Base-by-base conservation (phyloP, 2,329 filamentous ascomycete species). In the Nemania bipapillata region DNA sequence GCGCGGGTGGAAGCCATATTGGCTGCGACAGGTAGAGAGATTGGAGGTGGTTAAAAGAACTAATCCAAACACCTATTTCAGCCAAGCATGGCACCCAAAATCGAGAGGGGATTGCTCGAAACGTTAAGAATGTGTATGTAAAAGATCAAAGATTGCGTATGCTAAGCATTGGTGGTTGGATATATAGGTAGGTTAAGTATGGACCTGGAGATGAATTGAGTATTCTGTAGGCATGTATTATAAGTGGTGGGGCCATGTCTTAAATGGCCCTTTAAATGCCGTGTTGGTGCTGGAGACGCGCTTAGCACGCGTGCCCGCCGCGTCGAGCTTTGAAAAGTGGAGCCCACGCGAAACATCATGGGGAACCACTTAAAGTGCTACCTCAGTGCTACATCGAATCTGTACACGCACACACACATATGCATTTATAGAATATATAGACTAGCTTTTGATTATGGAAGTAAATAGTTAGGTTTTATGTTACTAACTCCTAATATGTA, bases 1-100 rank as follows among this genome's bases (percentile, higher is more conserved):
- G 83, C 80, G 74, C 81, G 79, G 68, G 82, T 78, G 40, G 85
- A 84, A 76, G 84, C 80, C 86, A 88, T 89, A 77, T 72, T 73
- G 72, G 65, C 53, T 62, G 65, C 37, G 15, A 54, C 60, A 72
- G 30, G 61, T 47, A 26, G 54, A 61, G 30, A 55, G 53, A 49
- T 52, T n/a, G n/a, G n/a, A n/a, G 30, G 22, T 15, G 47, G n/a
- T 17, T 28, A 54, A 17, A 37, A 57, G 35, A 32, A 50, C 50
- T 45, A 68, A 72, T 65, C 64, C 1, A 37, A 70, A 67, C 20
- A 17, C 2, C 20, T 22, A 47, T 17, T 37, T 75, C 53, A 75
- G 63, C 26, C 65, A 58, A 66, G 49, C 69, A 75, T 75, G 35
- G 66, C 67, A 67, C 49, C 59, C 5, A 53, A 60, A 49, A 61